phyloP scores from a whole-genome alignment of 176 grass and related monocot genomes.

The Secale cereale region DNA sequence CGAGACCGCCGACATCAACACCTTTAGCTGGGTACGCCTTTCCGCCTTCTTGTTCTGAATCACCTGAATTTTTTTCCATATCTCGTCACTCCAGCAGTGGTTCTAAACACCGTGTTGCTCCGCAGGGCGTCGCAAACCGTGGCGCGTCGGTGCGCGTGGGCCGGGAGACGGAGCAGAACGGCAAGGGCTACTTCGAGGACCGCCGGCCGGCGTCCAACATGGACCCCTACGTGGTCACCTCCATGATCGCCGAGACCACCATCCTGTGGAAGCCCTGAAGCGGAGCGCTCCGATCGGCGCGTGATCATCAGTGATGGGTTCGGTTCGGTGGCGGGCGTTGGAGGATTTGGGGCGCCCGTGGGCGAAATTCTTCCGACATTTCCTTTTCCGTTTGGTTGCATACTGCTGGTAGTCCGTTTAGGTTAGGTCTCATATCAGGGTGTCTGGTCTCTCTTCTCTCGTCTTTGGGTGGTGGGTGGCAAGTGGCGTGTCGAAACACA shows the following conservation, averaged over 20 bases:
- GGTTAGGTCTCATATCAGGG: constrained; percentile 15
- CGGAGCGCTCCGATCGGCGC: not conserved
- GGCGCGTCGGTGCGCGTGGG: constrained; percentile 92
- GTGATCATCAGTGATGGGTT: not conserved
- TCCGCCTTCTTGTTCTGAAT: not conserved
- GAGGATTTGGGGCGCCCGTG: not conserved
- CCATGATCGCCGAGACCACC: constrained; percentile 90
- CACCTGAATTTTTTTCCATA: not conserved
- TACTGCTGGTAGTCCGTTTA: not conserved
- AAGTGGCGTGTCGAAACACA: constrained; percentile 4
- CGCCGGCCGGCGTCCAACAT: constrained; percentile 99
- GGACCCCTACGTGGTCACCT: constrained; percentile 94
- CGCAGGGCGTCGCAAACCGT: constrained; percentile 90
- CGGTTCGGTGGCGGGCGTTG: not conserved
- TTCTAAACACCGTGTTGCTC: not conserved
- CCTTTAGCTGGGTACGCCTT: constrained; percentile 79
- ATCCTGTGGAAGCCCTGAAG: constrained; percentile 68
- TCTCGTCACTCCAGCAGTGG: not conserved
- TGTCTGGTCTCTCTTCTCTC: not conserved
- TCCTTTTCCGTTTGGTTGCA: constrained; percentile 2
- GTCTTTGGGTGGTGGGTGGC: constrained; percentile 22
- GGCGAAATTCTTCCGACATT: not conserved
- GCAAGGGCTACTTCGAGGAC: constrained; percentile 99
- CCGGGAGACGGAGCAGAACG: constrained; percentile 82
- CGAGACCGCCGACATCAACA: constrained; percentile 96